Evolutionary conservation across 441 rosid genomes (phyloP).

Genomic region (Kokia cookei): DNA sequence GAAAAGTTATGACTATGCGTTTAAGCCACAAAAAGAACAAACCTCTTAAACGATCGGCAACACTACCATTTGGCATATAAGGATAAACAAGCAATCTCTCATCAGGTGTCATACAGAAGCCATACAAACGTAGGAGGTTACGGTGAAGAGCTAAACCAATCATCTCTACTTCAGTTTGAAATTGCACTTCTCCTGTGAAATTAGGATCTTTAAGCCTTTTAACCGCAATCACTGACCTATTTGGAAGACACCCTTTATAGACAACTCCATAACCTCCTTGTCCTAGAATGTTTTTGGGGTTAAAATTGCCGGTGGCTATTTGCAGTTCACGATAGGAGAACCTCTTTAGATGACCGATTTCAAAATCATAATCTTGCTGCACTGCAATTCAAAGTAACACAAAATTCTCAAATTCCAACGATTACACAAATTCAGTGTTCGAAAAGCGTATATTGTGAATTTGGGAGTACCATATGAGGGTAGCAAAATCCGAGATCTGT

Average conservation of each 20-base stretch:
- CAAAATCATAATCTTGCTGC: slow-evolving; percentile 84
- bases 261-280: slow-evolving; percentile 95
- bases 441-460: not conserved
- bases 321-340: slow-evolving; percentile 79
- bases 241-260: slow-evolving; percentile 78
- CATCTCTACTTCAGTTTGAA: slow-evolving; percentile 95
- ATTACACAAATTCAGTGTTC: not conserved
- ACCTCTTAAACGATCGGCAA: slow-evolving; percentile 90
- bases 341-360: slow-evolving; percentile 76
- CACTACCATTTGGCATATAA: slow-evolving; percentile 93
- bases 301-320: slow-evolving; percentile 68
- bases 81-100: slow-evolving; percentile 93
- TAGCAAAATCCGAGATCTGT: slow-evolving; percentile 52
- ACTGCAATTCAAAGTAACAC: slow-evolving; percentile 31
- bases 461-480: slow-evolving; percentile 50
- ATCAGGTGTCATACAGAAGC: slow-evolving; percentile 77
- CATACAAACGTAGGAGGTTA: slow-evolving; percentile 72
- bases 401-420: slow-evolving; percentile 4
- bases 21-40: not conserved
- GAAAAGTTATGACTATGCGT: not conserved
- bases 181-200: slow-evolving; percentile 86
- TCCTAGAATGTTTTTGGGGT: slow-evolving; percentile 69
- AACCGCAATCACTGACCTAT: slow-evolving; percentile 68
- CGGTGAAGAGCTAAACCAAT: slow-evolving; percentile 91
- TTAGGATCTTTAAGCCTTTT: slow-evolving; percentile 90